Conservation (phyloP, 2,329 filamentous ascomycete genomes). For the Balansia obtecta region DNA sequence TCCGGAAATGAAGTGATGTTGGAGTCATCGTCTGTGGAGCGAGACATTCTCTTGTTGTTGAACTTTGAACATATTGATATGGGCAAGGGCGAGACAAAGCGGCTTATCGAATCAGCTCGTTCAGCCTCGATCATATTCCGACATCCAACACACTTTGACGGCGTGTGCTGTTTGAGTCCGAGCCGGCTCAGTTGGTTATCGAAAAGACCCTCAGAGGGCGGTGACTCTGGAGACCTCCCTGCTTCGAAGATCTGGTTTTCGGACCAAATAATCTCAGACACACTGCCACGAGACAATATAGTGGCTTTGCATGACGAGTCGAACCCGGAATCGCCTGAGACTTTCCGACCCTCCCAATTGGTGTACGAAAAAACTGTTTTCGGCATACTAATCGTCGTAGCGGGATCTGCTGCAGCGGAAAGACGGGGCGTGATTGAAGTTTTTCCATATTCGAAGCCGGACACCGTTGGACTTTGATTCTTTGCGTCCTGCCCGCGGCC, state of each 20-base stretch:
- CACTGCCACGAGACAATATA: conserved; percentile 16
- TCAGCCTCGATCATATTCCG: not conserved
- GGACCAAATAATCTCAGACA: conserved; percentile 20
- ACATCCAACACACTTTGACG: not conserved
- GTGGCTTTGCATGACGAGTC: conserved; percentile 14
- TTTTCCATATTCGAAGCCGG: conserved; percentile 10
- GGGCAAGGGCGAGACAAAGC: conserved; percentile 1
- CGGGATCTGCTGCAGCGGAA: conserved; percentile 16
- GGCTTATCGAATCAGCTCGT: not conserved
- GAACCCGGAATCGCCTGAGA: not conserved
- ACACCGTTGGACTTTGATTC: conserved; percentile 2
- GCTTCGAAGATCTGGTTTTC: conserved; percentile 5
- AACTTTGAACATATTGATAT: not conserved
- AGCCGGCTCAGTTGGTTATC: not conserved
- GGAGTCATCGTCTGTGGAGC: conserved; percentile 10
- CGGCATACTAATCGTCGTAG: conserved; percentile 22
- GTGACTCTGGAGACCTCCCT: not conserved
- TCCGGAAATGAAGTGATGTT: conserved; percentile 24
- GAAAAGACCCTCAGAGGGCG: not conserved
- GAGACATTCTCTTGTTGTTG: conserved; percentile 1
- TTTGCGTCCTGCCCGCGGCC: not conserved
- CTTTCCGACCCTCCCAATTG: not conserved
- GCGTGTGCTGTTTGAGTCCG: not conserved
- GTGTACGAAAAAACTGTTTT: conserved; percentile 17
- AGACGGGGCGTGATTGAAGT: conserved; percentile 15